Conservation (phyloP, 495 filamentous ascomycete species). For the Aspergillus carlsbadensis region DNA sequence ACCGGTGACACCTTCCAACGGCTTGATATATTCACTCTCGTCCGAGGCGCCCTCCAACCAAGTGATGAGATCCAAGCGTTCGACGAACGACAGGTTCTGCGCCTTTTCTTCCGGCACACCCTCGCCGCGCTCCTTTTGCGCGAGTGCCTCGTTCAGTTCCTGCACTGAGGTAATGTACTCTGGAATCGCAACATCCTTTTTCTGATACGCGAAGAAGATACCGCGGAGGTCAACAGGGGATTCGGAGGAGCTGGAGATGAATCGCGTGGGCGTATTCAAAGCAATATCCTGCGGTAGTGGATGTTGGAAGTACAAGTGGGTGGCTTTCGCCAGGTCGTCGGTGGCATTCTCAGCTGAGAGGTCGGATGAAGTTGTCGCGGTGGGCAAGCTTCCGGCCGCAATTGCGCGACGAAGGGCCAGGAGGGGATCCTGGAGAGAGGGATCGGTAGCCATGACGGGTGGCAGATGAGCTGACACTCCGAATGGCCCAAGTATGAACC, state of each 20-base stretch:
- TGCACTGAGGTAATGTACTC: constrained; percentile 86
- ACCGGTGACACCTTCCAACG: constrained; percentile 59
- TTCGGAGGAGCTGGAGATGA: constrained; percentile 60
- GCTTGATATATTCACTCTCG: constrained; percentile 88
- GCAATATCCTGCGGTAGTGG: constrained; percentile 64
- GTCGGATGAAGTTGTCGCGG: constrained; percentile 67
- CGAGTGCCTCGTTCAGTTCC: constrained; percentile 76
- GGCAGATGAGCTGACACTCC: neutral
- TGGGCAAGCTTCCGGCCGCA: constrained; percentile 60
- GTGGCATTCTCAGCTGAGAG: constrained; percentile 42
- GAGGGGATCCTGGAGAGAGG: constrained; percentile 64
- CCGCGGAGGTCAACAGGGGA: constrained; percentile 83
- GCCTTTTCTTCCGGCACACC: constrained; percentile 53
- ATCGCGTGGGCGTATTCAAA: constrained; percentile 78
- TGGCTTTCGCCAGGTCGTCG: constrained; percentile 69
- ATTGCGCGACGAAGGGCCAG: constrained; percentile 78
- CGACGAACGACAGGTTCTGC: constrained; percentile 83
- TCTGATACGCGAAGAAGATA: constrained; percentile 93
- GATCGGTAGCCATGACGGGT: constrained; percentile 29
- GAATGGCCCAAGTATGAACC: neutral
- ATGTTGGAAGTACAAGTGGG: constrained; percentile 74
- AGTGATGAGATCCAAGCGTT: constrained; percentile 83
- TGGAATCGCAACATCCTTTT: constrained; percentile 81
- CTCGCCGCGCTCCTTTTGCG: constrained; percentile 50
- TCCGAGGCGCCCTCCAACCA: constrained; percentile 89